Base-by-base conservation (phyloP, 2,329 filamentous ascomycete species). In the Neurospora sp. region DNA sequence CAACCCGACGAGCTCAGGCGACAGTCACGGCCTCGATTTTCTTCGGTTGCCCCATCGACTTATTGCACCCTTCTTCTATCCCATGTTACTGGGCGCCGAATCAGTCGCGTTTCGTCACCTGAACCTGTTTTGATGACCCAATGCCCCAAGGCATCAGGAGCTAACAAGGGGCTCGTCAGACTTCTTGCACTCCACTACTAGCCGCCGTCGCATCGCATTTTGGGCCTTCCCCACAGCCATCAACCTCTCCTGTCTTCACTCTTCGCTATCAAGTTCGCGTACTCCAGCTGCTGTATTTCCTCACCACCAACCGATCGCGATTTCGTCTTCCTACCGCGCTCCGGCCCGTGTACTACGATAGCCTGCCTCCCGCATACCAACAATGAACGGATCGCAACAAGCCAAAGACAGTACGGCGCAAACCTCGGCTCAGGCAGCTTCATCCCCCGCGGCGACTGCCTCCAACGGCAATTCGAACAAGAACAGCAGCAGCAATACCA, bases 381-480 rank as follows among this genome's bases (percentile, higher is more conserved):
- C 66, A 58, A 77, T 77, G 76, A 77, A 77, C 76, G 76, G 76
- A 66, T 71, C 73, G 70, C 74, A 75, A 74, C 69, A 73, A 68
- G 66, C 71, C 13, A 73, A 72, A 19, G 73, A 76, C 40, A 62
- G 71, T 38, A 62, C 67, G 70, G 71, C 71, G 71, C 74, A 74
- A 73, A 73, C 73, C 70, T 58, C 68, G 68, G 67, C 52, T 69
- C 67, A n/a, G 43, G 40, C 36, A n/a, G 11, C 68, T 66, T 66
- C 70, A 19, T 40, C 70, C 23, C 71, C 70, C 28, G 71, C 69
- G 38, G 67, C 72, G 67, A 58, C 70, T n/a, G 43, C 73, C 17
- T n/a, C 73, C 10, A 76, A 76, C 69, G 76, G 75, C 42, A 75
- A 72, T 71, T 75, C 74, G 40, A 84, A 82, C 73, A 92, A 91